A percentile compares a stretch with the other conserved stretches of the same genome.
Conservation (phyloP, 2,329 filamentous ascomycete genomes). For the Penicillium expansum region DNA sequence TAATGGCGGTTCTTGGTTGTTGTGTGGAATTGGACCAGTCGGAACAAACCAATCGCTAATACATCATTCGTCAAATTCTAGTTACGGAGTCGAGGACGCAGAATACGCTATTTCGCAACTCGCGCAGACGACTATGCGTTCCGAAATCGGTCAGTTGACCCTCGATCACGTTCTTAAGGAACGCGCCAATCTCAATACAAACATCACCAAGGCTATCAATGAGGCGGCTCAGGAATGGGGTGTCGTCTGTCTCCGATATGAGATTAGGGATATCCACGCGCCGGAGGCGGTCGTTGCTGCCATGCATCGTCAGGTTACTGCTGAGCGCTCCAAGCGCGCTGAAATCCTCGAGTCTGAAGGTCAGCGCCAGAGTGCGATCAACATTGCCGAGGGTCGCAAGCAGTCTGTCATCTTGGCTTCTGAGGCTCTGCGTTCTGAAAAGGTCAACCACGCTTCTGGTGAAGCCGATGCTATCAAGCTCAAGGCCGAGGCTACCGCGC, state of each 20-base stretch:
- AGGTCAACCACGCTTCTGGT: conserved; percentile 89
- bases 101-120: conserved; percentile 98
- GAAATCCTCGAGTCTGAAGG: conserved; percentile 97
- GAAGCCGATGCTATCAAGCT: conserved; percentile 91
- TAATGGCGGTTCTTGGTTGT: not conserved
- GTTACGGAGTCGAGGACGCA: conserved; percentile 96
- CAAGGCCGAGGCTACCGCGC: conserved; percentile 80
- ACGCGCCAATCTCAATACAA: conserved; percentile 90
- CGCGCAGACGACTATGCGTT: conserved; percentile 97
- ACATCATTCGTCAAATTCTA: conserved; percentile 37
- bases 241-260: conserved; percentile 91
- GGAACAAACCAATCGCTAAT: not conserved
- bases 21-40: conserved; percentile 6
- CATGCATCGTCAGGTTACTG: conserved; percentile 98
- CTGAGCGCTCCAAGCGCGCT: conserved; percentile 93
- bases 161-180: conserved; percentile 98
- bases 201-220: conserved; percentile 99
- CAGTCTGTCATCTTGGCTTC: conserved; percentile 95
- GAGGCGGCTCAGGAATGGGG: conserved; percentile 97
- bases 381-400: conserved; percentile 96
- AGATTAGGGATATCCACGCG: conserved; percentile 97
- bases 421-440: conserved; percentile 82
- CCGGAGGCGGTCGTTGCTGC: conserved; percentile 90
- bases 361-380: conserved; percentile 95
- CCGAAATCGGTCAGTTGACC: conserved; percentile 92